phyloP scores from a whole-genome alignment of 495 filamentous ascomycete species.

The Neurospora sp. region DNA sequence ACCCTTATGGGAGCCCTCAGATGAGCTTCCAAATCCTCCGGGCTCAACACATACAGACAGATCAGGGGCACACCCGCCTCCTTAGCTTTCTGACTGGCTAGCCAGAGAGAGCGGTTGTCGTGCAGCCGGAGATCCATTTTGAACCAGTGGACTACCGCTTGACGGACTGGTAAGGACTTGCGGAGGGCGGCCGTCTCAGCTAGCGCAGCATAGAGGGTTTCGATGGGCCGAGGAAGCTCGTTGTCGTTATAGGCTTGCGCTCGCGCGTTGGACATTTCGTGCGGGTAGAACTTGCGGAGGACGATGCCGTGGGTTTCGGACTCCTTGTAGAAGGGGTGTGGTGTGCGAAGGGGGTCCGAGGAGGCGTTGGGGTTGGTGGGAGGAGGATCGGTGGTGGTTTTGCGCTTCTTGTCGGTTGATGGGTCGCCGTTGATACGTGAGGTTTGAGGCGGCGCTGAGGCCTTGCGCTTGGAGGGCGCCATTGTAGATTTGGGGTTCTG shows the following conservation, averaged over 20 bases:
- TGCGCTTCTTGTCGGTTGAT: constrained; percentile 14
- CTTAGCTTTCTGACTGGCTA: constrained; percentile 57
- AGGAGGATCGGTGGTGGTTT: background rate
- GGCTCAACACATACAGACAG: constrained; percentile 69
- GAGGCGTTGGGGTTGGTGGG: background rate
- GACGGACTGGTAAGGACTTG: constrained; percentile 34
- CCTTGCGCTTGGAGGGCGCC: constrained; percentile 16
- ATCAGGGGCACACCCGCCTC: constrained; percentile 58
- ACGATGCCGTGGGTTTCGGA: constrained; percentile 62
- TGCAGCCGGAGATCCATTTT: constrained; percentile 65
- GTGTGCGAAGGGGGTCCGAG: constrained; percentile 23
- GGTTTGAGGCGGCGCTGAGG: background rate
- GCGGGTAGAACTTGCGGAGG: constrained; percentile 71
- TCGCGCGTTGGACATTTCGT: constrained; percentile 71
- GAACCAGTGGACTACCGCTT: constrained; percentile 84
- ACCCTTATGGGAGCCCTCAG: constrained; percentile 60
- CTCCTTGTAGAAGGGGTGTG: constrained; percentile 32
- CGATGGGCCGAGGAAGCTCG: constrained; percentile 59
- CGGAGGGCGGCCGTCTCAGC: constrained; percentile 39
- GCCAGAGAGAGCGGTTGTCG: constrained; percentile 65
- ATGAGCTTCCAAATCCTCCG: constrained; percentile 80
- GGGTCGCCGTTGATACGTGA: background rate
- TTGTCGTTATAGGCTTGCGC: constrained; percentile 60
- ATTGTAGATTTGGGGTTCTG: background rate
- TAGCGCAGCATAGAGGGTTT: constrained; percentile 45